Evolutionary conservation across 352 stramenopile genomes (phyloP), one percentile per base, ranked within the genome.

Genomic region (Aphanomyces invadans): DNA sequence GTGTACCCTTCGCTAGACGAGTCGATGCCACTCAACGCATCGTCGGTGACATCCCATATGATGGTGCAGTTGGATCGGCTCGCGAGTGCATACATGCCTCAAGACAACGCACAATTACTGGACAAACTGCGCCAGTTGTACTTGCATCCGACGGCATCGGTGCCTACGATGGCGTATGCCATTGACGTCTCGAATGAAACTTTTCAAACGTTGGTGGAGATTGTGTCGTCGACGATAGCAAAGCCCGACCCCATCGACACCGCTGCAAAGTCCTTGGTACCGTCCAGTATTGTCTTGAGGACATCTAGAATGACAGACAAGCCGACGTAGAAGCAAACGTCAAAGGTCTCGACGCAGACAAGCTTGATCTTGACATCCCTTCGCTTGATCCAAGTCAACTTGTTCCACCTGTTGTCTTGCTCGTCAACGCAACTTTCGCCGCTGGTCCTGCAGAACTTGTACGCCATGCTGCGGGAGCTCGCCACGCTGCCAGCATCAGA

Each of bases 351-450:
- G 52, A 15, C 36, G n/a, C n/a, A n/a, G 56, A 73, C 80, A 66
- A 63, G 49, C 38, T 44, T 82, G 19, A 38, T 68, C 0, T 57
- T 81, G 19, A 76, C 73, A 0, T 86, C 74, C 23, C 64, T 86
- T 17, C 71, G 74, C 5, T 71, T 86, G 36, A 26, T 86, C 23
- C 73, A 80, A 44, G n/a, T 76, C 0, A 86, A 86, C 64, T 31
- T 86, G 42, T 80, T 62, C 33, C 60, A 28, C 11, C 33, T 59
- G 7, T 23, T 67, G 23, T 59, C 38, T 23, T 67, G 60, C 60
- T 17, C 60, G 7, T 29, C 53, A 3, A 10, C 55, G 10, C n/a
- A 23, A 5, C 23, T 67, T 1, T 4, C 42, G 11, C 7, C 60
- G n/a, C 12, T 44, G 9, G n/a, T 45, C n/a, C 7, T 67, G 74